A percentile compares a stretch with the other conserved stretches of the same genome.
Evolutionary conservation across 2,329 filamentous ascomycete species (phyloP).

Genomic region (Cladophialophora immunda): DNA sequence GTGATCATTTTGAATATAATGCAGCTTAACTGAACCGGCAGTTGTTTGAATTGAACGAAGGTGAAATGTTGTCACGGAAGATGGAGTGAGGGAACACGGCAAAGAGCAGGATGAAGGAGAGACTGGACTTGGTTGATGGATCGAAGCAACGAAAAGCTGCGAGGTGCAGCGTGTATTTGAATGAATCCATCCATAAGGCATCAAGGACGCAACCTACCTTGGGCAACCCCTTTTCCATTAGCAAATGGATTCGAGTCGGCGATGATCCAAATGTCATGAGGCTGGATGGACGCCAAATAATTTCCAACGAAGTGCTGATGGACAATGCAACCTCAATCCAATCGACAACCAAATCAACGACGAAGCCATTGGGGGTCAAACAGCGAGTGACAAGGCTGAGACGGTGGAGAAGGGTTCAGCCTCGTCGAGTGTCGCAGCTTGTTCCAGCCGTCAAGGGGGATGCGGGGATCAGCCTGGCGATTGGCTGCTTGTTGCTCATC

Average conservation of each 20-base stretch:
- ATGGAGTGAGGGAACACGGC: background rate
- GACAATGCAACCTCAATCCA: conserved; percentile 26
- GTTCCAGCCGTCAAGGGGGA: conserved; percentile 20
- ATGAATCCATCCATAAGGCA: conserved; percentile 12
- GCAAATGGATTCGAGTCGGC: conserved; percentile 3
- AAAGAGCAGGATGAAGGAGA: conserved; percentile 11
- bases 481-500: conserved; percentile 15
- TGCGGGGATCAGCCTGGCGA: conserved; percentile 16
- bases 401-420: conserved; percentile 22
- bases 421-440: conserved; percentile 32
- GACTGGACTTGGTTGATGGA: conserved; percentile 12
- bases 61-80: conserved; percentile 13
- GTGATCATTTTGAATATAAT: conserved; percentile 28
- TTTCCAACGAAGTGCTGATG: background rate
- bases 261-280: background rate
- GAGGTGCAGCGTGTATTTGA: conserved; percentile 26
- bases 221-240: conserved; percentile 20
- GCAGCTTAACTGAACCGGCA: conserved; percentile 24
- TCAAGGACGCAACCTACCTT: background rate
- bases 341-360: conserved; percentile 17
- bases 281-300: background rate
- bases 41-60: conserved; percentile 23
- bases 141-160: background rate
- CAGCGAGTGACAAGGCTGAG: conserved; percentile 28
- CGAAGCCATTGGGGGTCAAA: conserved; percentile 20